Percentiles rank a stretch among this genome's conserved stretches.
These are phyloP conservation scores for Diplosphaera chodatii DNA, from an alignment of 139 green algal genomes.

Conservation along the genomic window DNA sequence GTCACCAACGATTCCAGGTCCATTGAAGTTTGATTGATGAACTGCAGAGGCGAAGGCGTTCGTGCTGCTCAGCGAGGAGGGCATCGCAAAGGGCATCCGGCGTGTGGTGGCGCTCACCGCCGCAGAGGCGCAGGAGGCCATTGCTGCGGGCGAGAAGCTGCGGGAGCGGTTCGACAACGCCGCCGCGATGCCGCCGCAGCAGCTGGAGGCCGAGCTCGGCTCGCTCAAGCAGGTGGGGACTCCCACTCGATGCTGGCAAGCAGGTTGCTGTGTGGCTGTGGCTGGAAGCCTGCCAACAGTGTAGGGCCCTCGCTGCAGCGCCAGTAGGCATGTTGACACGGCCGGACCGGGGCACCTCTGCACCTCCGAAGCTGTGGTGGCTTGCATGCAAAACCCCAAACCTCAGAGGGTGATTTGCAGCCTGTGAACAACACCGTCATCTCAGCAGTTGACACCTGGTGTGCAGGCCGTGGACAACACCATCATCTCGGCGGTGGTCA, in stretches of 20 bases:
- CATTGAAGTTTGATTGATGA: too few species aligned
- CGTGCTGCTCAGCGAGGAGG: slow-evolving; percentile 91
- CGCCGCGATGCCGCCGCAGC: slow-evolving; percentile 11
- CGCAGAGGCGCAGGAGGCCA: slow-evolving; percentile 59
- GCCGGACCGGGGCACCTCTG: too few species aligned
- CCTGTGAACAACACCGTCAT: neutral
- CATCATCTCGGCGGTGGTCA: slow-evolving; percentile 62
- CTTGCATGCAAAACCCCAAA: too few species aligned
- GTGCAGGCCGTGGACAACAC: slow-evolving; percentile 43
- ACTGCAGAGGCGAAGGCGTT: slow-evolving; percentile 67
- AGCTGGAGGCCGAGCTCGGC: slow-evolving; percentile 42
- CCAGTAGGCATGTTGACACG: too few species aligned
- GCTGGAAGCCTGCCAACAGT: too few species aligned
- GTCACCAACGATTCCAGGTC: too few species aligned
- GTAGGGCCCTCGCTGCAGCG: too few species aligned
- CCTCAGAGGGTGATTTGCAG: too few species aligned
- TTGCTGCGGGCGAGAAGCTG: slow-evolving; percentile 58
- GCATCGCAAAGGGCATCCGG: slow-evolving; percentile 84
- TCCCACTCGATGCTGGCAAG: too few species aligned
- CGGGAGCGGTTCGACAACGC: slow-evolving; percentile 35
- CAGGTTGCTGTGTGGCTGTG: too few species aligned
- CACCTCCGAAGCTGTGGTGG: too few species aligned
- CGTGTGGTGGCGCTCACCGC: slow-evolving; percentile 86
- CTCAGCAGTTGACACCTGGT: neutral
- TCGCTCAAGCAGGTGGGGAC: slow-evolving; percentile 46